Base-by-base conservation (phyloP, 192 early-diverging fungal genomes). In the Entophlyctis luteolus region DNA sequence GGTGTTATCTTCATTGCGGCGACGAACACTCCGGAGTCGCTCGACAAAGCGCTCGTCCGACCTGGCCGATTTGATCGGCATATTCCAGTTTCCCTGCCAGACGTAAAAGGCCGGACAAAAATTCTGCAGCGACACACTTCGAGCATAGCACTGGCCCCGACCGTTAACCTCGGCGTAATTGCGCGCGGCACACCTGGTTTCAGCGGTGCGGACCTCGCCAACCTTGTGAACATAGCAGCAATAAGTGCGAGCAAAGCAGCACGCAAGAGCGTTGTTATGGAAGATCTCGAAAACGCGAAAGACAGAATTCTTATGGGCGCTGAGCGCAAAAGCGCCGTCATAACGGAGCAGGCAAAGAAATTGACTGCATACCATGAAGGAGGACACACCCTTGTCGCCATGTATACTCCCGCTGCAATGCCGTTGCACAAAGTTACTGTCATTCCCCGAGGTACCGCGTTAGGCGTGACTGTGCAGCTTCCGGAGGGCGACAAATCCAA, bases 301-400 rank as follows among this genome's bases (percentile, higher is more conserved):
- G 98, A 99, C 73, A 93, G 94, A 65, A 95, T 99, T 59, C 77
- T 99, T 58, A 98, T 98, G 96, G 98, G 98, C 5, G 88, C 91
- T 18, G 98, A 99, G 79, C 86, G 94, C 70, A 88, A 87, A 65
- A 90, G 88, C 25, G 94, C 94, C 1, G 89, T 97, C 14, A 88
- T 98, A 48, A 92, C 93, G 3, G 90, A 89, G 12, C 87, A 95
- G 52, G 84, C 77, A 68, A 96, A 96, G 70, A 80, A 85, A 22
- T 72, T 93, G 33, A 98, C 96, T 4, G 96, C 98, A 1, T 98
- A 98, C 70, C 98, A 99, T 73, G 98, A 99, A 72, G 96, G 95
- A 38, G 98, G 98, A 0, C 98, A 99, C 75, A 88, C 98, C 0
- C 75, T 99, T 36, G 94, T 95, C 1, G 96, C 96, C 4, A 81